A percentile compares a stretch with the other conserved stretches of the same genome.
Conservation (phyloP, 2,329 filamentous ascomycete species). For the Fusarium duplospermum region DNA sequence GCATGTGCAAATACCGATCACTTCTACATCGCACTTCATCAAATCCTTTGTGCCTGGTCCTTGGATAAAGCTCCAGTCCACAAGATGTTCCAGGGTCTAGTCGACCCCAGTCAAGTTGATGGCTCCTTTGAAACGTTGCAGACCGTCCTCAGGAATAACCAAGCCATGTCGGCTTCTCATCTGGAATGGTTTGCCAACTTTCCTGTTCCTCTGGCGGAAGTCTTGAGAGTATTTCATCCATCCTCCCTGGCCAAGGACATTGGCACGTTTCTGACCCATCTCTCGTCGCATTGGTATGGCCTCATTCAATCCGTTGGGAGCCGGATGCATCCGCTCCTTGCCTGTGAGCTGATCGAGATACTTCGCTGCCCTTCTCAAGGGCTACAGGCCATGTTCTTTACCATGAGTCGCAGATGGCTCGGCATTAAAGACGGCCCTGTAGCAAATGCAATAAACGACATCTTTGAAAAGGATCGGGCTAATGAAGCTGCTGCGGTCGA, state of each 20-base stretch:
- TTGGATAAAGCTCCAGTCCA: slow-evolving; percentile 51
- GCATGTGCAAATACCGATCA: slow-evolving; percentile 68
- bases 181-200: slow-evolving; percentile 48
- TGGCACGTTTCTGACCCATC: slow-evolving; percentile 37
- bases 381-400: slow-evolving; percentile 46
- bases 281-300: slow-evolving; percentile 39
- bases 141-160: slow-evolving; percentile 39
- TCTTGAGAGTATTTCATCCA: slow-evolving; percentile 13
- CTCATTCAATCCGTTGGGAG: slow-evolving; percentile 16
- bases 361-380: slow-evolving; percentile 44
- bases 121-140: slow-evolving; percentile 35
- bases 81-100: slow-evolving; percentile 25
- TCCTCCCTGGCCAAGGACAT: slow-evolving; percentile 22
- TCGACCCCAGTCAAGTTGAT: slow-evolving; percentile 29
- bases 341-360: slow-evolving; percentile 37
- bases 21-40: slow-evolving; percentile 75
- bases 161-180: slow-evolving; percentile 34
- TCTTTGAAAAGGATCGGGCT: slow-evolving; percentile 42
- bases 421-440: slow-evolving; percentile 34
- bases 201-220: slow-evolving; percentile 29
- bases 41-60: slow-evolving; percentile 71
- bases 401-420: slow-evolving; percentile 44
- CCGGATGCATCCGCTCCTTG: slow-evolving; percentile 45
- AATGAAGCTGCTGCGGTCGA: slow-evolving; percentile 34
- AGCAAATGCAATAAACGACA: slow-evolving; percentile 28